Conservation (phyloP, 73 alveolate genomes). For the Stentor coeruleus region DNA sequence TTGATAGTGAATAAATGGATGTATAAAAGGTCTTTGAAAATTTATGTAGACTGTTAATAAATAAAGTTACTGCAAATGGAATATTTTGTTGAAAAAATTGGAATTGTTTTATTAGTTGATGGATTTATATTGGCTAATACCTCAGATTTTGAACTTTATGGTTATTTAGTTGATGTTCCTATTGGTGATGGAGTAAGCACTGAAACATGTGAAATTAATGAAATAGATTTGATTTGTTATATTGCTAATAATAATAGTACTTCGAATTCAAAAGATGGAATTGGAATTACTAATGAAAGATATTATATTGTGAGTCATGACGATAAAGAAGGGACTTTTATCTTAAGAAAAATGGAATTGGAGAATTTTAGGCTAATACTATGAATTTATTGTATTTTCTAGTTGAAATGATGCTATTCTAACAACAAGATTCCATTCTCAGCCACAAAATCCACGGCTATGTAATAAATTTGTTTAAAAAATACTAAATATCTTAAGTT, state of each 20-base stretch:
- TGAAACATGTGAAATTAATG: not conserved
- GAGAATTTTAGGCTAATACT: not conserved
- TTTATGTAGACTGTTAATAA: not conserved
- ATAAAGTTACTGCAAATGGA: not conserved
- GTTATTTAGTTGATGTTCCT: not conserved
- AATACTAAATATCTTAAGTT: not conserved
- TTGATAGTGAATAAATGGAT: not conserved
- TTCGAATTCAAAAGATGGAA: not conserved
- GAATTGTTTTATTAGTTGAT: not conserved
- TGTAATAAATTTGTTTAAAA: not conserved
- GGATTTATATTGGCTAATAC: constrained; percentile 4
- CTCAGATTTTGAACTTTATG: not conserved
- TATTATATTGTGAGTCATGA: not conserved
- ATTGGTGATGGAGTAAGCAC: not conserved
- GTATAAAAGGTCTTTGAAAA: not conserved
- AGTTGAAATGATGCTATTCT: constrained; percentile 10
- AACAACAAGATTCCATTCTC: not conserved
- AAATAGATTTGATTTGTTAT: not conserved
- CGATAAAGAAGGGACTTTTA: not conserved
- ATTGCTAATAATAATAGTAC: not conserved
- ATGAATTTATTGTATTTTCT: not conserved
- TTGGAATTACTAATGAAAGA: not conserved
- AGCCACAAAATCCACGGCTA: constrained; percentile 15
- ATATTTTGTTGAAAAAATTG: not conserved
- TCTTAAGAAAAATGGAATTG: constrained; percentile 19